A percentile compares a stretch with the other conserved stretches of the same genome.
phyloP scores from a whole-genome alignment of 306 rosid genomes.

The Senna siamea region DNA sequence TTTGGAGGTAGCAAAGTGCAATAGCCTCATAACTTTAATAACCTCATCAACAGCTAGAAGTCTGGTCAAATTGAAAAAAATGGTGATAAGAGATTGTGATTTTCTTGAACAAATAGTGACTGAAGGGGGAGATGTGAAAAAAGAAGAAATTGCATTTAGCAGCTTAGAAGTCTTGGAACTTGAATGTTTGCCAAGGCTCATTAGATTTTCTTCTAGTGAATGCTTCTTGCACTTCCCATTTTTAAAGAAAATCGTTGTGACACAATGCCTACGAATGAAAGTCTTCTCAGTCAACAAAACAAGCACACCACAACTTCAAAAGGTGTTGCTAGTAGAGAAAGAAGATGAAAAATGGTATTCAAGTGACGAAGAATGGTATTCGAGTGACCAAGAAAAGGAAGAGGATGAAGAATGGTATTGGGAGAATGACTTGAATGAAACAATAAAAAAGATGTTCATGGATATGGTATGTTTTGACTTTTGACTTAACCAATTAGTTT shows the following conservation, averaged over 20 bases:
- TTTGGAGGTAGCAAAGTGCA: constrained; percentile 12
- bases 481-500: neutral
- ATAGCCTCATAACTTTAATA: neutral
- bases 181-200: neutral
- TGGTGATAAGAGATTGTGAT: neutral
- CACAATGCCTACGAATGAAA: neutral
- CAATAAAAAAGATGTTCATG: neutral
- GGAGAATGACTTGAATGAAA: neutral
- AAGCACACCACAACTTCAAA: constrained; percentile 1
- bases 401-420: neutral
- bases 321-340: neutral
- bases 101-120: neutral
- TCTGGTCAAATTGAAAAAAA: no score
- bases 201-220: neutral
- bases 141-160: neutral
- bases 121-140: neutral
- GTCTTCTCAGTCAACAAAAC: neutral
- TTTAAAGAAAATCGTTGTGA: neutral
- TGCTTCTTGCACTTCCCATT: neutral
- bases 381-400: no score
- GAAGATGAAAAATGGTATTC: neutral
- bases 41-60: neutral
- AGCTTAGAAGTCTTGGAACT: neutral
- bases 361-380: neutral
- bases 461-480: neutral